These are phyloP conservation scores for Populus euphratica DNA, from an alignment of 345 rosid genomes.

Conservation along the genomic window DNA sequence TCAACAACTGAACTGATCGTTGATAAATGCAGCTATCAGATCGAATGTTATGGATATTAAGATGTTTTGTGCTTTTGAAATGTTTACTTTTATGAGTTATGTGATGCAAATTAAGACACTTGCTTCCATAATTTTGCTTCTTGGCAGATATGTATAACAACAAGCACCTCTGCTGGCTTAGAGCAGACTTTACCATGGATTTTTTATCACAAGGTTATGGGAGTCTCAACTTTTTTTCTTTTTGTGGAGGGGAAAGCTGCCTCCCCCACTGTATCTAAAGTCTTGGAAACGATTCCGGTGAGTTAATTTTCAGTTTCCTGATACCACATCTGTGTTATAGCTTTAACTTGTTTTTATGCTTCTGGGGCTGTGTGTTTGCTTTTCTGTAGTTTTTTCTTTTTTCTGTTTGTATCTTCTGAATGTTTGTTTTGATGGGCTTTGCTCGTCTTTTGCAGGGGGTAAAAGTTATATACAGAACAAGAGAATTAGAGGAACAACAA, in stretches of 20 bases:
- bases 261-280: constrained; percentile 58
- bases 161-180: constrained; percentile 92
- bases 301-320: constrained; percentile 25
- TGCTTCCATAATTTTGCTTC: background rate
- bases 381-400: constrained; percentile 8
- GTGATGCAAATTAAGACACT: background rate
- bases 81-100: background rate
- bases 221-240: constrained; percentile 76
- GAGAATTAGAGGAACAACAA: constrained; percentile 81
- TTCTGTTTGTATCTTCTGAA: background rate
- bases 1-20: background rate
- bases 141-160: constrained; percentile 72
- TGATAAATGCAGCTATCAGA: background rate
- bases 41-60: background rate
- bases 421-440: constrained; percentile 5
- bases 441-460: constrained; percentile 55
- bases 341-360: background rate
- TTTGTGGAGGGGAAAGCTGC: constrained; percentile 98
- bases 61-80: background rate
- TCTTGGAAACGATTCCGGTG: constrained; percentile 72
- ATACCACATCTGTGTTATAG: background rate
- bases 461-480: constrained; percentile 70
- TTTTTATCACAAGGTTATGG: constrained; percentile 84
- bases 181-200: constrained; percentile 89
- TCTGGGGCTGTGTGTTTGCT: background rate